A percentile compares a stretch with the other conserved stretches of the same genome.
phyloP scores from a whole-genome alignment of 1,284 basidiomycete species.

The Mycena citricolor region DNA sequence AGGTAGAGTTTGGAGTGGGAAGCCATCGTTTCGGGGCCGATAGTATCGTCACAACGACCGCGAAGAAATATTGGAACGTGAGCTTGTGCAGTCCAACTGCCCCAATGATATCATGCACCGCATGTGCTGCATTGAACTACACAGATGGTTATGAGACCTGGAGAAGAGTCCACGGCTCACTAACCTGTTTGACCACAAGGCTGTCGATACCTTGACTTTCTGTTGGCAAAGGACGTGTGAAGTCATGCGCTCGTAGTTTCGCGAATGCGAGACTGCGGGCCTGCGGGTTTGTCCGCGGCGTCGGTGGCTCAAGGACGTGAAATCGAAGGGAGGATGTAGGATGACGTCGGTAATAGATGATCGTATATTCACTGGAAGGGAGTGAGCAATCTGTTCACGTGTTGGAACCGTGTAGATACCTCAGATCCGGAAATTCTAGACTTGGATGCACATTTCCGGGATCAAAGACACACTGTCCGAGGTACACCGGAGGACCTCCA shows the following conservation, averaged over 20 bases:
- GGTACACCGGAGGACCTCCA: slow-evolving; percentile 21
- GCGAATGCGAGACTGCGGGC: slow-evolving; percentile 26
- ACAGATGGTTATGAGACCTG: not conserved
- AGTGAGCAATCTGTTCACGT: not conserved
- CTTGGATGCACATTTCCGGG: slow-evolving; percentile 11
- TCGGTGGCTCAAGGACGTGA: slow-evolving; percentile 47
- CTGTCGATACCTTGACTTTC: slow-evolving; percentile 26
- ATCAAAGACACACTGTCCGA: slow-evolving; percentile 33
- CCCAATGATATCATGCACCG: slow-evolving; percentile 12
- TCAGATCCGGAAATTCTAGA: slow-evolving; percentile 19
- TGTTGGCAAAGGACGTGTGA: slow-evolving; percentile 24
- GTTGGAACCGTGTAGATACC: slow-evolving; percentile 7
- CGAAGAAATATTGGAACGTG: slow-evolving; percentile 11
- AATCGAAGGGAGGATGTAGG: slow-evolving; percentile 49
- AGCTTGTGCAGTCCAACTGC: not conserved
- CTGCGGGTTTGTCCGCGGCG: slow-evolving; percentile 29
- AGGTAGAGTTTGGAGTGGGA: slow-evolving; percentile 2
- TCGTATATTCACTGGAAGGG: slow-evolving; percentile 23
- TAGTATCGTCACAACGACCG: slow-evolving; percentile 12
- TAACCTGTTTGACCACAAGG: slow-evolving; percentile 30
- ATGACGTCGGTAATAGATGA: slow-evolving; percentile 54
- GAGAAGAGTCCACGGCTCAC: not conserved
- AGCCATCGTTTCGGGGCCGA: slow-evolving; percentile 5
- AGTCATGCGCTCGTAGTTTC: slow-evolving; percentile 31
- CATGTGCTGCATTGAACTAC: slow-evolving; percentile 28